Evolutionary conservation across 106 monocot species (phyloP), one percentile per base, ranked within the genome.

Genomic region (Iris macrosiphon): DNA sequence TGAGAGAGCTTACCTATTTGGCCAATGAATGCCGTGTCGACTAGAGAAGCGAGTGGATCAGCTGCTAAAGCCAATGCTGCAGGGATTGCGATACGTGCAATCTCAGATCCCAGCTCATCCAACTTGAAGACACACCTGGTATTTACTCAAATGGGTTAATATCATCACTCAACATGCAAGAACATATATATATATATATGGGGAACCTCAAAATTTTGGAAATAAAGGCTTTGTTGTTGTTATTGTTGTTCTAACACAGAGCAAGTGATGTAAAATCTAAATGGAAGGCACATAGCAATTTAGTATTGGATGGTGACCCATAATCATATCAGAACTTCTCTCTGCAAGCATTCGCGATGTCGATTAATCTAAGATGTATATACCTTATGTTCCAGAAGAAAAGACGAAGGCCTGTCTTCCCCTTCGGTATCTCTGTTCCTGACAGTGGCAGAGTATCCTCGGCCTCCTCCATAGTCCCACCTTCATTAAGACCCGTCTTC

Each of bases 1-100:
- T 17, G 38, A 6, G 24, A n/a, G 0, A 26, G 16, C 59, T 42
- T 40, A 95, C 95, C 95, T 73, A 95, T 47, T 33, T 62, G 69
- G 24, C 95, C 95, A 22, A 95, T 67, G 55, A 95, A 88, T 35
- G 89, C 95, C 7, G 95, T 95, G 64, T 95, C 95, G 7, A 89
- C 57, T 3, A 95, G 65, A 40, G 95, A 95, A 63, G 95, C 95
- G 63, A 95, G 70, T 14, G 95, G 95, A 57, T 95, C 89, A 37
- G 89, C 95, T 31, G 89, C 89, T 32, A 95, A 58, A 52, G 89
- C 95, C 60, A 95, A 65, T 33, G 95, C 75, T 20, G 89, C 95
- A 6, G 95, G 95, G 20, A 95, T 64, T 22, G 89, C 75, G 30
- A 95, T 82, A 21, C 71, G 29, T 48, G 82, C 35, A 44, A 95